Evolutionary conservation across 805 yeast species (phyloP), one percentile per base, ranked within the genome.

Genomic region (Spathaspora boniae): DNA sequence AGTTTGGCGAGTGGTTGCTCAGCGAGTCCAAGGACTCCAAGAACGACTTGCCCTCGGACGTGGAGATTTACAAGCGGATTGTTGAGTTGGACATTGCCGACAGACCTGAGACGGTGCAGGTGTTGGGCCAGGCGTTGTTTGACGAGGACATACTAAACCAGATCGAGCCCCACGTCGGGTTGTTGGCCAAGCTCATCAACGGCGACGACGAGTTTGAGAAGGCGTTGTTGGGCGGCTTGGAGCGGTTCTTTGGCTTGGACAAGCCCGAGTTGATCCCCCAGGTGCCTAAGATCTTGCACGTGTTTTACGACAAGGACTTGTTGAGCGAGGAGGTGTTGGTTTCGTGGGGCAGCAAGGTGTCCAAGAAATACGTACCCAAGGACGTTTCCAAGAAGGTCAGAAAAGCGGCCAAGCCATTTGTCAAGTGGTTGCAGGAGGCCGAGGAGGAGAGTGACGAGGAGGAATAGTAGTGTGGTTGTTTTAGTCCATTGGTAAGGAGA

Each of bases 351-450:
- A 76, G 91, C 34, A 88, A 80, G 64, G 89, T 86, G 32, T 84
- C 95, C 35, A 88, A 88, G 72, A 89, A 88, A 63, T 93, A 82
- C 53, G 96, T 93, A 42, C 85, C 94, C 43, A 93, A 91, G 69
- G 95, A 87, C 31, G 73, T 80, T 22, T 82, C 94, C 35, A 91
- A 91, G 70, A 91, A 86, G 74, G 95, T 89, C 34, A 85, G 96
- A 65, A 86, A 81, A 65, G 93, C 96, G 30, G 97, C 97, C 42
- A 89, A 88, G 66, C 95, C 98, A 20, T 93, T 93, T 67, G 69
- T 93, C 45, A 80, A 83, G 47, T 93, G 98, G 98, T 77, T 93
- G 48, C 82, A 87, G 56, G 89, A 85, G 62, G 98, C 98, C 42
- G 96, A 87, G 49, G 82, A 80, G 58, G 73, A 74, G 46, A 85